Percentiles rank a stretch among this genome's conserved stretches.
phyloP scores from a whole-genome alignment of 352 stramenopile genomes.

The Phytophthora rubi region DNA sequence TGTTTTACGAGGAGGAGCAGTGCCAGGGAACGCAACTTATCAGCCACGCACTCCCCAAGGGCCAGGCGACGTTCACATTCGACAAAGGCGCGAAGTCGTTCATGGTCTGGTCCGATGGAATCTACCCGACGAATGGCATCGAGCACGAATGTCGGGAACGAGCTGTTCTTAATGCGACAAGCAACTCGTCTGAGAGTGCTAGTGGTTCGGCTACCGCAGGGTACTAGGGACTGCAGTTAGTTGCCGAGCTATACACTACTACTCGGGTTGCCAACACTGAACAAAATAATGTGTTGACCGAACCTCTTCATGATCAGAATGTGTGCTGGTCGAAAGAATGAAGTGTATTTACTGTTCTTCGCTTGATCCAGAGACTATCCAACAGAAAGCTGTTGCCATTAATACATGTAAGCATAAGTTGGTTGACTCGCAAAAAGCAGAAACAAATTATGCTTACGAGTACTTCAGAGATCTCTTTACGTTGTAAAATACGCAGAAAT shows the following conservation, averaged over 20 bases:
- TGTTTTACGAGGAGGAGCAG: conserved; percentile 28
- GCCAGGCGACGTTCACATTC: conserved; percentile 20
- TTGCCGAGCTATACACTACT: too few species aligned
- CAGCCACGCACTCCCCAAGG: conserved; percentile 14
- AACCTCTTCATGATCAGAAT: too few species aligned
- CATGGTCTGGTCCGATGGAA: conserved; percentile 28
- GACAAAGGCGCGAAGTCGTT: conserved; percentile 30
- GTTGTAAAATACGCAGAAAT: too few species aligned
- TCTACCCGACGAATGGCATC: conserved; percentile 25
- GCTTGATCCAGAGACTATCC: too few species aligned
- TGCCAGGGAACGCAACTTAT: conserved; percentile 20
- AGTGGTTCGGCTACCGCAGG: neutral
- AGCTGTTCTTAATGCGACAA: conserved; percentile 7
- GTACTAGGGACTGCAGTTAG: too few species aligned
- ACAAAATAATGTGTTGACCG: too few species aligned
- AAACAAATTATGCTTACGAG: too few species aligned
- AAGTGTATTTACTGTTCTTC: too few species aligned
- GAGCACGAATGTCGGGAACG: conserved; percentile 20
- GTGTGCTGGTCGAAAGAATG: too few species aligned
- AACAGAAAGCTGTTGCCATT: neutral
- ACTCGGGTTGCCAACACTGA: too few species aligned
- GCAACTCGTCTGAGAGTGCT: conserved; percentile 1
- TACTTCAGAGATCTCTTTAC: too few species aligned
- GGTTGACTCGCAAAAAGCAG: too few species aligned
- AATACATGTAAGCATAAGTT: neutral